Evolutionary conservation across 108 stramenopile species (phyloP), one percentile per base, ranked within the genome.

Genomic region (Cyclotella distinguenda): DNA sequence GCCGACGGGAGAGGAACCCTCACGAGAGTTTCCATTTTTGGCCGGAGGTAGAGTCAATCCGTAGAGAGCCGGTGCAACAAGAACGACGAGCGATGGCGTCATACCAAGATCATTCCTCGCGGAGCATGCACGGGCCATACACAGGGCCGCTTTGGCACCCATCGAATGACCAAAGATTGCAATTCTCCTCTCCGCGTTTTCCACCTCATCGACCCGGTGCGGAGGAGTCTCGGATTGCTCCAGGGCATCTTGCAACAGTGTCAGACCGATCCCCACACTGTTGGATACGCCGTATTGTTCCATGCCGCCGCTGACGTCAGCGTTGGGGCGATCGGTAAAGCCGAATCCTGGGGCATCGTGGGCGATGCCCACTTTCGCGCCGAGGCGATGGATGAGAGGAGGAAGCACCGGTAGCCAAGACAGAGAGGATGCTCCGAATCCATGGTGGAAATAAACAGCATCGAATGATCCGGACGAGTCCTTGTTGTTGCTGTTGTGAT

Each of bases 301-400:
- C 18, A 77, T 19, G n/a, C 68, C 68, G 1, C 45, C 55, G 5
- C 6, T 25, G 13, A 5, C 22, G 21, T 70, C 70, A 1, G 33
- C 48, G 31, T 68, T 30, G 23, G 86, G 87, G 44, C 87, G 86
- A 57, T 86, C 91, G 4, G 91, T 93, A 35, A 93, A 88, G 13
- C 91, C 91, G 73, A 93, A 93, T 3, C 91, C 91, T 3, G 78
- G 74, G 8, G 88, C 85, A 70, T 93, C 91, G 63, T 93, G 91
- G 0, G 81, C 88, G 13, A 88, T 27, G 25, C 70, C 84, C 18
- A 81, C 68, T 23, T 61, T 28, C 23, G 81, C 78, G 35, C 66
- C 59, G 26, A 86, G 30, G 33, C 68, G 66, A 42, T 80, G 48
- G 5, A 71, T 78, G 40, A 89, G 67, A 3, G 80, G 49, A 10